Conservation (phyloP, 2,329 filamentous ascomycete genomes). For the Xylariaceae sp. region DNA sequence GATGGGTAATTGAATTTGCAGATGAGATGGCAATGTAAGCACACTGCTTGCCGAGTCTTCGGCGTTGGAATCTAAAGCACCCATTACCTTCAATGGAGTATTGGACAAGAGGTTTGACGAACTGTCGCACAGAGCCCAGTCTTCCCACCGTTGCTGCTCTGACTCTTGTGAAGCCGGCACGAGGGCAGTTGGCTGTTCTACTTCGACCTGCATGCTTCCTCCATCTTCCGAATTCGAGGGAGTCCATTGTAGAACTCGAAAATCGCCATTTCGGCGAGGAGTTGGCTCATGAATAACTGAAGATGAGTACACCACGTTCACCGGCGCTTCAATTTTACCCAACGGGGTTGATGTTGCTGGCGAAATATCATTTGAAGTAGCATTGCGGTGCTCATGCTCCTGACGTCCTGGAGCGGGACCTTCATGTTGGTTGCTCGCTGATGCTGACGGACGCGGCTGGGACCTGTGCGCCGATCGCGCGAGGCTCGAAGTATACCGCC, state of each 20-base stretch:
- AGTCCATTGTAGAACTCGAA: constrained; percentile 26
- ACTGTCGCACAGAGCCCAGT: constrained; percentile 14
- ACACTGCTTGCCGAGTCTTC: constrained; percentile 6
- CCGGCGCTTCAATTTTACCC: constrained; percentile 17
- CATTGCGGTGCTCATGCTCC: not conserved
- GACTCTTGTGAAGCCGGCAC: constrained; percentile 21
- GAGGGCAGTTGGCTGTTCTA: constrained; percentile 18
- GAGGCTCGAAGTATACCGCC: constrained; percentile 17
- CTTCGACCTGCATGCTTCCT: constrained; percentile 27
- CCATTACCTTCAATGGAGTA: constrained; percentile 2
- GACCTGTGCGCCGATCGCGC: not conserved
- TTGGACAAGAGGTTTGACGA: not conserved
- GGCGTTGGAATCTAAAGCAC: not conserved
- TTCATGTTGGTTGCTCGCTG: not conserved
- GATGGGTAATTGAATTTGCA: constrained; percentile 20
- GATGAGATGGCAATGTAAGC: constrained; percentile 21
- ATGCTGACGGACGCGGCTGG: not conserved
- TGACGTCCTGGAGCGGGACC: not conserved
- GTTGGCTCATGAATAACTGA: constrained; percentile 25
- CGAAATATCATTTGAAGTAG: not conserved
- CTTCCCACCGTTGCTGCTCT: constrained; percentile 23
- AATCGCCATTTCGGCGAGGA: constrained; percentile 22
- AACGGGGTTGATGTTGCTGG: not conserved
- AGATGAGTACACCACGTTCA: constrained; percentile 23
- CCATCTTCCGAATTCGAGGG: constrained; percentile 21